Evolutionary conservation across 345 rosid species (phyloP).

Genomic region (Excoecaria agallocha): DNA sequence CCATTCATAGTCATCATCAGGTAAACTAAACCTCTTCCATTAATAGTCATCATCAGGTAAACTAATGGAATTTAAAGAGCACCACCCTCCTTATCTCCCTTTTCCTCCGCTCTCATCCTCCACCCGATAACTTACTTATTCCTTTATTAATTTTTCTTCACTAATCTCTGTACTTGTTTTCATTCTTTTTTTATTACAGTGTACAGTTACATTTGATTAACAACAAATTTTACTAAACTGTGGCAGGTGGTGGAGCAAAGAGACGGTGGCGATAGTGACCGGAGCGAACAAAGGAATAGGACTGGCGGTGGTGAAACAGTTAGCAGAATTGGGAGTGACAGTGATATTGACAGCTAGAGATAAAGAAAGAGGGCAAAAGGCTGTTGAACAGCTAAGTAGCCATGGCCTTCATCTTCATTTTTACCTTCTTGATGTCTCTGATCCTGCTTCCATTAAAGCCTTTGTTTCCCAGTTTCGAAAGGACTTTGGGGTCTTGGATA

Average conservation of each 20-base stretch:
- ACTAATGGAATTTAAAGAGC: constrained; percentile 24
- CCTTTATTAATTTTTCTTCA: no score
- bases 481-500: constrained; percentile 50
- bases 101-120: constrained; percentile 6
- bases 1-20: no score
- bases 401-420: constrained; percentile 47
- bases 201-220: no score
- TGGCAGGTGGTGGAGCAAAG: constrained; percentile 72
- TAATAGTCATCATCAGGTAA: not conserved
- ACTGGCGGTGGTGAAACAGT: constrained; percentile 57
- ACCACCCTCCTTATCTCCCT: not conserved
- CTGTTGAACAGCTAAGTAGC: constrained; percentile 44
- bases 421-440: constrained; percentile 57
- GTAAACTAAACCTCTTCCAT: no score
- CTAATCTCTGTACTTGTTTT: not conserved
- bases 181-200: no score
- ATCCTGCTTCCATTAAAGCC: constrained; percentile 50
- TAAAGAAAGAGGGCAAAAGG: constrained; percentile 45
- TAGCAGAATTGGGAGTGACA: constrained; percentile 60
- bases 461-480: constrained; percentile 51
- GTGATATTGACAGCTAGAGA: constrained; percentile 77
- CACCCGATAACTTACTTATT: constrained; percentile 5
- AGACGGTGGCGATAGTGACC: constrained; percentile 69
- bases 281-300: constrained; percentile 94
- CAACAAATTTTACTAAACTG: not conserved